Evolutionary conservation across 495 filamentous ascomycete genomes (phyloP).

Genomic region (Aspergillus coremiiformis): DNA sequence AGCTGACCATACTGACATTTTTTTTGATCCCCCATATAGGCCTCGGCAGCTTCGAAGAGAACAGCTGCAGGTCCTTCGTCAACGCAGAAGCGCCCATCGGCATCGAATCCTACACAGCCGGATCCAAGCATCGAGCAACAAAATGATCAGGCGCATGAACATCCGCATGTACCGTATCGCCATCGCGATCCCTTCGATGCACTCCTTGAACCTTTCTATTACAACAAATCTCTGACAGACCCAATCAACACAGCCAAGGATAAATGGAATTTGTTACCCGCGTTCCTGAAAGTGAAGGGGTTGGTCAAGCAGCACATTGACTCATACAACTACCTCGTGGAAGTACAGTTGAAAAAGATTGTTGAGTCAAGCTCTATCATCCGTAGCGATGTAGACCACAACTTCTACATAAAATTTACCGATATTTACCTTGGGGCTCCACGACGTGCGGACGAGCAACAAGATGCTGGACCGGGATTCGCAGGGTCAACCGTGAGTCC

Average conservation of each 20-base stretch:
- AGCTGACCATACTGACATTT: constrained; percentile 1
- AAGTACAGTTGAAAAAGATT: constrained; percentile 92
- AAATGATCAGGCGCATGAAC: constrained; percentile 8
- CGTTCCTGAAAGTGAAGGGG: constrained; percentile 95
- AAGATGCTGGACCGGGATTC: constrained; percentile 48
- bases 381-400: constrained; percentile 78
- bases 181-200: constrained; percentile 63
- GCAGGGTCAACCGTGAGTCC: constrained; percentile 57
- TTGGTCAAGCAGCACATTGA: constrained; percentile 97
- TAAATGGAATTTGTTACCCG: constrained; percentile 94
- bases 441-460: constrained; percentile 60
- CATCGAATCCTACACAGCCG: constrained; percentile 9
- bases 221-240: constrained; percentile 86
- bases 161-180: constrained; percentile 20
- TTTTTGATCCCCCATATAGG: constrained; percentile 7
- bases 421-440: constrained; percentile 80
- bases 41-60: constrained; percentile 5
- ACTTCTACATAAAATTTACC: constrained; percentile 81
- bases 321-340: constrained; percentile 95
- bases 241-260: constrained; percentile 88
- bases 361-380: constrained; percentile 80
- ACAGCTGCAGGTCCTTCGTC: constrained; percentile 7
- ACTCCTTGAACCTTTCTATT: constrained; percentile 90
- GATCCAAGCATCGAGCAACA: constrained; percentile 5
- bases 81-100: constrained; percentile 18